Percentiles rank a stretch among this genome's conserved stretches.
Evolutionary conservation across 2,329 filamentous ascomycete genomes (phyloP).

Genomic region (Apiospora phragmitis): DNA sequence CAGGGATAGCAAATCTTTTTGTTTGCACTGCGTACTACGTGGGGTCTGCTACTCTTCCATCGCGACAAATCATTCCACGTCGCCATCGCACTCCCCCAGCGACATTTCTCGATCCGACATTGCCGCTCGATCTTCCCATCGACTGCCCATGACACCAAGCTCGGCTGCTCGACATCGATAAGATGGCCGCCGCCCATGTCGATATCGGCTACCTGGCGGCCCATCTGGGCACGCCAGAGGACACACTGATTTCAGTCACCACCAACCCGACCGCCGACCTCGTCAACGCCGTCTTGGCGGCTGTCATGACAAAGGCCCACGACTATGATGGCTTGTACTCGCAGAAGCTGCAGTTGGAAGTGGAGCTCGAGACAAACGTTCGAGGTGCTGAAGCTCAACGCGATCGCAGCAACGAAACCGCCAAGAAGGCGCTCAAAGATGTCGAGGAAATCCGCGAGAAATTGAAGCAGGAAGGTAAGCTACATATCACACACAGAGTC

Average conservation of each 20-base stretch:
- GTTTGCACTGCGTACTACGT: slow-evolving; percentile 11
- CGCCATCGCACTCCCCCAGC: not conserved
- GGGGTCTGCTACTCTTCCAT: slow-evolving; percentile 9
- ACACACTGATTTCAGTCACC: slow-evolving; percentile 59
- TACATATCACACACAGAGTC: not conserved
- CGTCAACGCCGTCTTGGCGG: slow-evolving; percentile 71
- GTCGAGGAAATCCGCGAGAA: slow-evolving; percentile 79
- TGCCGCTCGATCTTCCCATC: not conserved
- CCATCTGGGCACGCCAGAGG: slow-evolving; percentile 69
- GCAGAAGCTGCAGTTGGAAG: slow-evolving; percentile 85
- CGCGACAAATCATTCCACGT: slow-evolving; percentile 4
- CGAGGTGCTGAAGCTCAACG: slow-evolving; percentile 80
- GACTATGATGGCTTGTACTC: slow-evolving; percentile 81
- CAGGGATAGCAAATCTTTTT: slow-evolving; percentile 6
- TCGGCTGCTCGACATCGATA: slow-evolving; percentile 26
- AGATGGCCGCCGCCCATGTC: slow-evolving; percentile 62
- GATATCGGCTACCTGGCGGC: slow-evolving; percentile 74
- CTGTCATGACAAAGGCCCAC: slow-evolving; percentile 75
- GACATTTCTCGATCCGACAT: not conserved
- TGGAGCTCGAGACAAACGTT: slow-evolving; percentile 90
- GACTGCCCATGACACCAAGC: slow-evolving; percentile 26
- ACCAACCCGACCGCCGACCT: slow-evolving; percentile 76
- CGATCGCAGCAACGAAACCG: slow-evolving; percentile 76
- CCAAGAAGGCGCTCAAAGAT: slow-evolving; percentile 83
- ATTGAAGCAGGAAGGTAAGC: slow-evolving; percentile 77